Conservation (phyloP, 2,329 filamentous ascomycete genomes). For the Ampelomyces quisqualis region DNA sequence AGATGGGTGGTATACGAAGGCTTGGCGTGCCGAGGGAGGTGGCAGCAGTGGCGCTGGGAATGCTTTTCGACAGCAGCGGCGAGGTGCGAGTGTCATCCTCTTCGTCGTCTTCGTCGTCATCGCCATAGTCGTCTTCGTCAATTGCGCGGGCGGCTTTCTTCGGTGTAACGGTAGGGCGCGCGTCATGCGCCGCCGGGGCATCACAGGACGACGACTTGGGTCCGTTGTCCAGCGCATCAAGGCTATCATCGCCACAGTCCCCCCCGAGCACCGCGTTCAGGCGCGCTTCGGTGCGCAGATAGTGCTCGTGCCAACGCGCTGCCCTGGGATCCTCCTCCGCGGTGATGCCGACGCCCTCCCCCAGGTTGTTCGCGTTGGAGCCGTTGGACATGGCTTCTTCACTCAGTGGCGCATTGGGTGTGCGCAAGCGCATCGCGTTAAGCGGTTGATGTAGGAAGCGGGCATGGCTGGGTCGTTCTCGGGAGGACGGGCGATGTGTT, state of each 20-base stretch:
- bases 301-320: constrained; percentile 71
- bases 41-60: constrained; percentile 56
- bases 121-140: constrained; percentile 82
- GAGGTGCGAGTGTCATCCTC: constrained; percentile 48
- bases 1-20: constrained; percentile 65
- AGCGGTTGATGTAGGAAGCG: constrained; percentile 38
- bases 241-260: constrained; percentile 26
- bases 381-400: constrained; percentile 47
- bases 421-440: constrained; percentile 44
- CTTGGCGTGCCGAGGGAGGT: constrained; percentile 62
- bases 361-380: constrained; percentile 40
- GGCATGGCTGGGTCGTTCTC: constrained; percentile 47
- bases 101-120: constrained; percentile 65
- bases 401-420: constrained; percentile 47
- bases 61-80: constrained; percentile 53
- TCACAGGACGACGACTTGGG: constrained; percentile 28
- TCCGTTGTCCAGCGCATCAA: constrained; percentile 29
- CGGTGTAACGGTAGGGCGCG: constrained; percentile 53
- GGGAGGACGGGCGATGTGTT: constrained; percentile 44
- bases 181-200: constrained; percentile 44
- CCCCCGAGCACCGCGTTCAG: constrained; percentile 72
- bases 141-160: constrained; percentile 78
- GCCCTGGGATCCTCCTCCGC: constrained; percentile 51
- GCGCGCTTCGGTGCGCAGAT: constrained; percentile 72
- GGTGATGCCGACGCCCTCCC: constrained; percentile 45